Conservation (phyloP, 441 rosid genomes). For the Monsonia emarginata region DNA sequence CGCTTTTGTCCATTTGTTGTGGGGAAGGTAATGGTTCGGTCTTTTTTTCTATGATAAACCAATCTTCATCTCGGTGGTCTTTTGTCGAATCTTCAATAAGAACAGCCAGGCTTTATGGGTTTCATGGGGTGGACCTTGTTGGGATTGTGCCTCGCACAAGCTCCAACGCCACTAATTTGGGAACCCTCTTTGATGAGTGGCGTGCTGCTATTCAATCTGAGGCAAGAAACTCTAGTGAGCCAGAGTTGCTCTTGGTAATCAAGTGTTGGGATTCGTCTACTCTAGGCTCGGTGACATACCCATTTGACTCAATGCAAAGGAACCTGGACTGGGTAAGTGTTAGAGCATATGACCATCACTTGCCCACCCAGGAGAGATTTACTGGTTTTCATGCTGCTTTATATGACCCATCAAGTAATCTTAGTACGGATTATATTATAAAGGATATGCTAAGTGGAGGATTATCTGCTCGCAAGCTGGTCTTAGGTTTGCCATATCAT, state of each 20-base stretch:
- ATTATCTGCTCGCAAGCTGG: slow-evolving; percentile 28
- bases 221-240: slow-evolving; percentile 16
- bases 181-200: slow-evolving; percentile 33
- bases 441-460: slow-evolving; percentile 25
- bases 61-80: slow-evolving; percentile 21
- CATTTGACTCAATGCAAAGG: slow-evolving; percentile 23
- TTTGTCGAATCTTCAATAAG: slow-evolving; percentile 31
- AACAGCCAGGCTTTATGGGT: slow-evolving; percentile 30
- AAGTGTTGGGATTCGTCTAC: slow-evolving; percentile 16
- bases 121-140: slow-evolving; percentile 29
- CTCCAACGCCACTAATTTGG: slow-evolving; percentile 22
- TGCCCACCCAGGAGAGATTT: slow-evolving; percentile 29
- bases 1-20: slow-evolving; percentile 29
- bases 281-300: slow-evolving; percentile 18
- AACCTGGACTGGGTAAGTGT: slow-evolving; percentile 40
- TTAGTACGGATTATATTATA: slow-evolving; percentile 33
- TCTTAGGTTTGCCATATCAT: slow-evolving; percentile 41
- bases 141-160: slow-evolving; percentile 5
- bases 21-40: slow-evolving; percentile 10
- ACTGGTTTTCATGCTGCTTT: slow-evolving; percentile 39
- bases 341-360: slow-evolving; percentile 33
- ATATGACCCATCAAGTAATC: slow-evolving; percentile 20
- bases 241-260: slow-evolving; percentile 21
- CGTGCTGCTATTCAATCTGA: slow-evolving; percentile 28
- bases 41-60: slow-evolving; percentile 21